Conservation (phyloP, 441 rosid genomes). For the Lepidium campestre region DNA sequence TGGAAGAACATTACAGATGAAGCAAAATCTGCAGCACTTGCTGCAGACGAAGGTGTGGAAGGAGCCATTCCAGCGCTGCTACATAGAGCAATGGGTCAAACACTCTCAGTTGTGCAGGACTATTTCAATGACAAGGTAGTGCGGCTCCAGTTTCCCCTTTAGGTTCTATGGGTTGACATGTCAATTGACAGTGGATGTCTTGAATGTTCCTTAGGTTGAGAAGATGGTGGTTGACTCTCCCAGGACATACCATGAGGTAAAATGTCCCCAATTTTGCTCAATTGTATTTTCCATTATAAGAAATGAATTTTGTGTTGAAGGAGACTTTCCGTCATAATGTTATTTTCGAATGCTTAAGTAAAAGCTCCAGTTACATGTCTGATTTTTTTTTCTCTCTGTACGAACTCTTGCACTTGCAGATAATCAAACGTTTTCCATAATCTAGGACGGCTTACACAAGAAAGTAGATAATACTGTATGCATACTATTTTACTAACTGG, state of each 20-base stretch:
- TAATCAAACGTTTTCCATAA: not conserved
- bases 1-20: conserved; percentile 84
- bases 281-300: not conserved
- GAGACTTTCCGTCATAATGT: not conserved
- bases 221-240: conserved; percentile 92
- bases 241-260: conserved; percentile 90
- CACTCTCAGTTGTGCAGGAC: conserved; percentile 92
- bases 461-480: not conserved
- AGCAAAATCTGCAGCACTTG: conserved; percentile 91
- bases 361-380: not conserved
- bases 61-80: conserved; percentile 83
- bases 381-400: not conserved
- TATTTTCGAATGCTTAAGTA: not conserved
- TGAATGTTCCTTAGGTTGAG: conserved; percentile 49
- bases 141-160: not conserved
- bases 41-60: conserved; percentile 93
- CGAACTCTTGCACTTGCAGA: conserved; percentile 7
- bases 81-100: conserved; percentile 96
- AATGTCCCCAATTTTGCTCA: not conserved
- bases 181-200: conserved; percentile 8
- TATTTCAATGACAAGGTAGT: conserved; percentile 77
- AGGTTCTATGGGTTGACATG: conserved; percentile 13
- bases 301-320: not conserved
- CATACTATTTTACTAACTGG: conserved; percentile 19
- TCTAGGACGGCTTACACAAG: not conserved